phyloP scores from a whole-genome alignment of 495 filamentous ascomycete species.

The Rhypophila decipiens region DNA sequence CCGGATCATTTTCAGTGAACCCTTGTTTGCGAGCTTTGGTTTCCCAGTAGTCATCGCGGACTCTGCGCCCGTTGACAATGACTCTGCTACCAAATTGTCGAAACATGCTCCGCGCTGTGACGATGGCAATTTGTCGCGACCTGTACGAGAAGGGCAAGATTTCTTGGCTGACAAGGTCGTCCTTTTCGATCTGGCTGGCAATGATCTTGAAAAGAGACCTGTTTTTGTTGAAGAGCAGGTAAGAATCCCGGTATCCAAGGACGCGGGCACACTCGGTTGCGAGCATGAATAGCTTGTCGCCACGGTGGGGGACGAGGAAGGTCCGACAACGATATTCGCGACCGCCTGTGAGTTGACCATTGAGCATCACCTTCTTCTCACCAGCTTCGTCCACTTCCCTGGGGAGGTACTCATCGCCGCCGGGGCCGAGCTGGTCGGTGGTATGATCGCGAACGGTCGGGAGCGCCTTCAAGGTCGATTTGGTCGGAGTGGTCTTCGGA shows the following conservation, averaged over 20 bases:
- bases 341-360: constrained; percentile 71
- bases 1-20: constrained; percentile 94
- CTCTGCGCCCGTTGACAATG: constrained; percentile 79
- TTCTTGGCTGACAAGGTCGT: constrained; percentile 90
- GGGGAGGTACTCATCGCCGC: constrained; percentile 93
- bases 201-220: constrained; percentile 97
- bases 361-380: constrained; percentile 84
- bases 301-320: constrained; percentile 84
- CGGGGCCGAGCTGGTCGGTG: constrained; percentile 86
- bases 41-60: constrained; percentile 98
- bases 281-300: constrained; percentile 95
- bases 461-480: constrained; percentile 85
- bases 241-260: constrained; percentile 92
- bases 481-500: constrained; percentile 80
- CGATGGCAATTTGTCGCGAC: constrained; percentile 96
- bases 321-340: constrained; percentile 91
- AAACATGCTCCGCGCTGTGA: constrained; percentile 98
- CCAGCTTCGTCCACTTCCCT: constrained; percentile 89
- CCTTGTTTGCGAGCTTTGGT: constrained; percentile 94
- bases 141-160: constrained; percentile 96
- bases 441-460: constrained; percentile 96
- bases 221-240: constrained; percentile 98
- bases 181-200: constrained; percentile 90
- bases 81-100: constrained; percentile 96
- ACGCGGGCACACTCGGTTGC: constrained; percentile 96